A percentile compares a stretch with the other conserved stretches of the same genome.
These are phyloP conservation scores for Globisporangium apiculatum DNA, from an alignment of 352 stramenopile genomes.

Conservation along the genomic window DNA sequence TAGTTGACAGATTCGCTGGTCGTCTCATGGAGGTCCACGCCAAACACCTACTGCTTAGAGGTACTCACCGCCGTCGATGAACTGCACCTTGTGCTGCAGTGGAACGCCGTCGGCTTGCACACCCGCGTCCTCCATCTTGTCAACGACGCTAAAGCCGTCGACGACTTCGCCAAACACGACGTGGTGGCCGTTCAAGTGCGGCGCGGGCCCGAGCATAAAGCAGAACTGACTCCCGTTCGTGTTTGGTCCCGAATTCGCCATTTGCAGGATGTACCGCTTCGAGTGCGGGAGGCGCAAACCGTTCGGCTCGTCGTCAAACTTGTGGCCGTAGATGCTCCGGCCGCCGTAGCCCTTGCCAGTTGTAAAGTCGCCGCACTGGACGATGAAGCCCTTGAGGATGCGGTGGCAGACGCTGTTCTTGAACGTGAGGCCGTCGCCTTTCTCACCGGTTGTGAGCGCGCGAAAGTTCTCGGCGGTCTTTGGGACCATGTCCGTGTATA, in stretches of 20 bases:
- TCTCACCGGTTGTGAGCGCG: conserved; percentile 94
- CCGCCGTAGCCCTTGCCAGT: conserved; percentile 92
- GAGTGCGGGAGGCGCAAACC: conserved; percentile 70
- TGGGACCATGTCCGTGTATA: conserved; percentile 94
- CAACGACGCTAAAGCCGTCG: conserved; percentile 75
- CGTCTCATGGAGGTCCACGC: background rate
- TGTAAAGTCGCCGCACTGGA: conserved; percentile 95
- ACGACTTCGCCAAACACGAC: conserved; percentile 85
- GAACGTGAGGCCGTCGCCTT: conserved; percentile 90
- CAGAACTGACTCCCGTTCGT: conserved; percentile 99
- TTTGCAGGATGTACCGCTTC: conserved; percentile 86
- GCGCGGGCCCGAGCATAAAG: conserved; percentile 88
- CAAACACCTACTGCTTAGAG: conserved; percentile 16
- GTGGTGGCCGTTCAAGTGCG: conserved; percentile 78
- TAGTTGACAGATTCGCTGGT: background rate
- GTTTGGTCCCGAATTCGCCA: conserved; percentile 96
- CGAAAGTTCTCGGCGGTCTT: conserved; percentile 99
- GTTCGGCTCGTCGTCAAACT: conserved; percentile 97
- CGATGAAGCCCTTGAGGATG: conserved; percentile 98
- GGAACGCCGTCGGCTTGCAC: conserved; percentile 52
- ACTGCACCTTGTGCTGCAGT: conserved; percentile 67
- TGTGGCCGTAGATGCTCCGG: conserved; percentile 96
- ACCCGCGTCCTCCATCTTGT: conserved; percentile 73
- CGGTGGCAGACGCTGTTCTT: conserved; percentile 97
- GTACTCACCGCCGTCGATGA: conserved; percentile 70